Conservation (phyloP, 192 early-diverging fungal genomes). For the Entomortierella lignicola region DNA sequence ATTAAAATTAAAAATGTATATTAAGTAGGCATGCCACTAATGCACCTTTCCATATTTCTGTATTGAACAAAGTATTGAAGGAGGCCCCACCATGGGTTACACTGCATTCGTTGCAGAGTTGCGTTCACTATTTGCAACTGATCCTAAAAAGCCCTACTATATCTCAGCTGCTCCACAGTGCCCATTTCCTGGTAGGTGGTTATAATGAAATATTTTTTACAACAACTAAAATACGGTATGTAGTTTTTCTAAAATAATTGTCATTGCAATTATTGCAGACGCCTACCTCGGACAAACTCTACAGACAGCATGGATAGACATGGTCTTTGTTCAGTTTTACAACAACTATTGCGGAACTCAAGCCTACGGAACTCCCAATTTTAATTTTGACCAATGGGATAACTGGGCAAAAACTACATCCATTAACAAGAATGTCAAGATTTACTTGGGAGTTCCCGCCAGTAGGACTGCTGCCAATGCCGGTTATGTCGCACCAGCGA, state of each 20-base stretch:
- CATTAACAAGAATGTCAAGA: conserved; percentile 68
- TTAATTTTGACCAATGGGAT: conserved; percentile 82
- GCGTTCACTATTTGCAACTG: conserved; percentile 62
- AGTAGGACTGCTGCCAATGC: conserved; percentile 64
- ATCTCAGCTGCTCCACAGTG: conserved; percentile 81
- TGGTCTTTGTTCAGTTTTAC: conserved; percentile 86
- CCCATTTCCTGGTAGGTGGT: conserved; percentile 64
- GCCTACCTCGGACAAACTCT: conserved; percentile 69
- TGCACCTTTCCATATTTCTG: no score
- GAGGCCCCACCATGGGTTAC: conserved; percentile 67
- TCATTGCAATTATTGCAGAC: conserved; percentile 30
- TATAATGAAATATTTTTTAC: neutral
- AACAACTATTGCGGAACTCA: conserved; percentile 80
- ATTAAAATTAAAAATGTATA: no score
- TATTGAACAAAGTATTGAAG: conserved; percentile 71
- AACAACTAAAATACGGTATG: neutral
- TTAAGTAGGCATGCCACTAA: no score
- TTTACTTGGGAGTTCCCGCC: conserved; percentile 74
- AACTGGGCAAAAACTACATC: conserved; percentile 70
- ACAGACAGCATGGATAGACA: conserved; percentile 70
- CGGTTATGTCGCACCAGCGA: conserved; percentile 63
- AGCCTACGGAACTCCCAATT: conserved; percentile 55
- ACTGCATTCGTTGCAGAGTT: conserved; percentile 67
- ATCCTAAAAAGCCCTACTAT: conserved; percentile 61
- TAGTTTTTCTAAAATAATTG: neutral